Evolutionary conservation across 176 grass and related monocot genomes (phyloP).

Genomic region (Typha latifolia): DNA sequence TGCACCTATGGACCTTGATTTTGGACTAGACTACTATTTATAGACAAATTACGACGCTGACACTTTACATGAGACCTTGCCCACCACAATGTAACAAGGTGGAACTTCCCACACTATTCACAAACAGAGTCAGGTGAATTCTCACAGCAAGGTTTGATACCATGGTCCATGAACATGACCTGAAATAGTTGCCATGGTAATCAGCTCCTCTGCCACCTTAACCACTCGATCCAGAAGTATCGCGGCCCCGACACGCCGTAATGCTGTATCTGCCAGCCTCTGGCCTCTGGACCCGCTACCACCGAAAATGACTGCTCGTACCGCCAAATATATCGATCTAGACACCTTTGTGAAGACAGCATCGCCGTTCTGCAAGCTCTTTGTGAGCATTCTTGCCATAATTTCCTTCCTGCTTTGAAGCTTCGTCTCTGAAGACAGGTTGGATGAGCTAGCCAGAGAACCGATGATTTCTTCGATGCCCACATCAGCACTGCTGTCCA

Average conservation of each 20-base stretch:
- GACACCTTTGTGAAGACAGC: conserved; percentile 67
- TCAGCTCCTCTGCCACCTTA: conserved; percentile 32
- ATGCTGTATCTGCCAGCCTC: conserved; percentile 43
- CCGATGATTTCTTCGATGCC: conserved; percentile 62
- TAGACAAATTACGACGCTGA: no score
- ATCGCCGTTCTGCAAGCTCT: conserved; percentile 59
- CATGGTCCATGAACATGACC: conserved; percentile 63
- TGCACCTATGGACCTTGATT: no score
- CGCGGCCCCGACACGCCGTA: conserved; percentile 38
- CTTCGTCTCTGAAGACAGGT: conserved; percentile 23
- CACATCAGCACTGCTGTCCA: conserved; percentile 40
- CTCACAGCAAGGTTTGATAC: conserved; percentile 49
- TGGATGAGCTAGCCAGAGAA: conserved; percentile 32
- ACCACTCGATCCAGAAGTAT: conserved; percentile 35
- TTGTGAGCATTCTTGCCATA: conserved; percentile 59
- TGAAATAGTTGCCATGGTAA: conserved; percentile 42
- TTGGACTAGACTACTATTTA: no score
- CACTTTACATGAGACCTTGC: no score
- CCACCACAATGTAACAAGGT: no score
- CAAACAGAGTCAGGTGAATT: conserved; percentile 10
- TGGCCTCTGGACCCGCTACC: conserved; percentile 46
- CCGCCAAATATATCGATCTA: conserved; percentile 38
- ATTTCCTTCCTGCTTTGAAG: conserved; percentile 48
- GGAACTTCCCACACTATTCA: conserved; percentile 15
- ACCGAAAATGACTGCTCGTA: conserved; percentile 38